Percentiles rank a stretch among this genome's conserved stretches.
These are phyloP conservation scores for Saccharomycopsis sp. DNA, from an alignment of 805 yeast species.

Conservation along the genomic window DNA sequence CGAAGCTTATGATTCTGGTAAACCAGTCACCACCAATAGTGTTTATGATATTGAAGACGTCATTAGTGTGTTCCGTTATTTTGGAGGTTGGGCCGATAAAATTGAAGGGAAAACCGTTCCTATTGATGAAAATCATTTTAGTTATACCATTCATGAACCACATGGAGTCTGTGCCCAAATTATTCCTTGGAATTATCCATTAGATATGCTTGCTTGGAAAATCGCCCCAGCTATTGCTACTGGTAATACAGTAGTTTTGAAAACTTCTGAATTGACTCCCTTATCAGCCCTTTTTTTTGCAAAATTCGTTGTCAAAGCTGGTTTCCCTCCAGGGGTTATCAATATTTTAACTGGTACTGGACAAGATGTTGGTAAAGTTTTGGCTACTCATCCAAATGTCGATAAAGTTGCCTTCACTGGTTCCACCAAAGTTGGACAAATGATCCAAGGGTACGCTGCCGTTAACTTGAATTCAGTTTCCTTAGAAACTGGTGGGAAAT, in stretches of 20 bases:
- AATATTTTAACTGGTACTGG: slow-evolving; percentile 38
- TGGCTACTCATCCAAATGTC: slow-evolving; percentile 34
- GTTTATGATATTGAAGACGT: slow-evolving; percentile 49
- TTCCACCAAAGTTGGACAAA: slow-evolving; percentile 38
- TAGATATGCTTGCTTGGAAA: slow-evolving; percentile 42
- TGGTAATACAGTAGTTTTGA: slow-evolving; percentile 38
- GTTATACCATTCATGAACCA: slow-evolving; percentile 44
- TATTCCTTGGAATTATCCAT: slow-evolving; percentile 43
- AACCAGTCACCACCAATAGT: slow-evolving; percentile 42
- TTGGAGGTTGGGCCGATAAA: slow-evolving; percentile 72
- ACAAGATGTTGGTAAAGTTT: slow-evolving; percentile 34
- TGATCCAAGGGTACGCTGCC: slow-evolving; percentile 33
- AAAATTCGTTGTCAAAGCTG: slow-evolving; percentile 32
- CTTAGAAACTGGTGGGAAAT: slow-evolving; percentile 44
- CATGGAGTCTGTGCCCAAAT: slow-evolving; percentile 43
- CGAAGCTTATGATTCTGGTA: slow-evolving; percentile 53
- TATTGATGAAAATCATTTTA: slow-evolving; percentile 43
- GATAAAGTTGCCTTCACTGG: slow-evolving; percentile 48
- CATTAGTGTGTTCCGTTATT: slow-evolving; percentile 46
- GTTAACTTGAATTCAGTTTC: slow-evolving; percentile 37
- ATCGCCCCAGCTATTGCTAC: slow-evolving; percentile 37
- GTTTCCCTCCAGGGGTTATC: slow-evolving; percentile 42
- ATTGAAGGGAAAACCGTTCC: slow-evolving; percentile 55
- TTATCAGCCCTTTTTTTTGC: slow-evolving; percentile 34
- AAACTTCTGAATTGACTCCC: slow-evolving; percentile 42